Base-by-base conservation (phyloP, 805 yeast genomes). In the Candida silvatica region DNA sequence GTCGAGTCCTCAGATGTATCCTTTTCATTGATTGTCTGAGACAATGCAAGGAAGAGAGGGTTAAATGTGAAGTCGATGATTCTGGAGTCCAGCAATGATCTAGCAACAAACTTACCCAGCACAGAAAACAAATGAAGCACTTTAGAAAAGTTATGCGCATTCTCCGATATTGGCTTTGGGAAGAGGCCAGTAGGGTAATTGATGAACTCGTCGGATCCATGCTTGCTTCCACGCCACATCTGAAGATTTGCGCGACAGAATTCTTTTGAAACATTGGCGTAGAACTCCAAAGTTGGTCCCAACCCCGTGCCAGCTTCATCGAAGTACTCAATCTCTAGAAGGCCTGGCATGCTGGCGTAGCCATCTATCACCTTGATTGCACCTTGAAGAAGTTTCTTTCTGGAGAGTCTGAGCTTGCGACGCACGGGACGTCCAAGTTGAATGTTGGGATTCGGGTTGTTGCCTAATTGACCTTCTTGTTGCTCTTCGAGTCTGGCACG, bases 231-330 rank as follows among this genome's bases (percentile, higher is more conserved):
- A 45, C 94, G 68, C 97, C 97, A 90, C 62, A 92, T 62, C 6
- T 57, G 58, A 31, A 79, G 57, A 19, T 65, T 66, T 34, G 66
- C 68, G 43, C 62, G 67, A 1, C 80, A 62, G 52, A 90, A 86
- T 42, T 79, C 87, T 37, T 66, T 74, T 0, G 96, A 86, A 2
- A 84, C 86, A 12, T 68, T 63, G 0, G 97, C 77, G 50, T 86
- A 90, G 51, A 92, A 90, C 56, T 90, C 98, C 43, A 88, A 64
- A 0, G 98, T 90, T 3, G 98, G 98, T 0, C 98, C 98, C 30
- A 87, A 61, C 0, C 98, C 98, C 0, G 95, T 80, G n/a, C 97
- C 98, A 5, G 71, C 95, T 54, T 90, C 98, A 44, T 80, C 87
- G 42, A 69, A 75, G 48, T 82, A 90, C 52, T 88, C 95, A 37